Percentiles rank a stretch among this genome's conserved stretches.
phyloP scores from a whole-genome alignment of 192 early-diverging fungal species.

The Chytriomyces sp. region DNA sequence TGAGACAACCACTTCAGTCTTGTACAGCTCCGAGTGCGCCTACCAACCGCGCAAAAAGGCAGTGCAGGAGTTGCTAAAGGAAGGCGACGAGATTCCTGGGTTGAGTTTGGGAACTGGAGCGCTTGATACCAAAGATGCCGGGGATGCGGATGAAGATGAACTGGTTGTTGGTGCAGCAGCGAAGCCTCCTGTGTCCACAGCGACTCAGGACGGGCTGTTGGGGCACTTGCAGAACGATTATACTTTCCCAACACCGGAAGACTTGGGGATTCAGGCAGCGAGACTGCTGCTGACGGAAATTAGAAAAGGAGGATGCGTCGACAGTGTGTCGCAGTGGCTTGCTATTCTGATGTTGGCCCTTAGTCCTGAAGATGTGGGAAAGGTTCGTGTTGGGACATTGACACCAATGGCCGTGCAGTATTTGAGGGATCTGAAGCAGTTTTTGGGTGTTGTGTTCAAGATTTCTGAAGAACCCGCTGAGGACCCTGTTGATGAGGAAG shows the following conservation, averaged over 20 bases:
- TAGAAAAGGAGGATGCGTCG: slow-evolving; percentile 84
- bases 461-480: slow-evolving; percentile 57
- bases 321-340: slow-evolving; percentile 86
- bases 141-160: slow-evolving; percentile 16
- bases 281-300: slow-evolving; percentile 85
- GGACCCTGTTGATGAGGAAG: slow-evolving; percentile 64
- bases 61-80: slow-evolving; percentile 3
- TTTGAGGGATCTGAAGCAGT: slow-evolving; percentile 85
- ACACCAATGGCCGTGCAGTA: slow-evolving; percentile 93
- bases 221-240: slow-evolving; percentile 53
- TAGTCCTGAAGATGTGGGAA: slow-evolving; percentile 91
- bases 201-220: slow-evolving; percentile 13
- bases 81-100: slow-evolving; percentile 24
- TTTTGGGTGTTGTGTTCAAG: slow-evolving; percentile 93
- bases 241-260: slow-evolving; percentile 82
- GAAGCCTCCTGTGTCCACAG: not conserved
- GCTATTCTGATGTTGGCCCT: slow-evolving; percentile 84
- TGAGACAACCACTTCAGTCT: slow-evolving; percentile 82
- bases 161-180: slow-evolving; percentile 1
- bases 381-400: slow-evolving; percentile 82
- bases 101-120: slow-evolving; percentile 20
- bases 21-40: slow-evolving; percentile 86
- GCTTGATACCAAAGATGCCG: slow-evolving; percentile 9
- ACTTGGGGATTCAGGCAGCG: slow-evolving; percentile 79
- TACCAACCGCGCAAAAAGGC: slow-evolving; percentile 60